Conservation (phyloP, 73 alveolate species). For the Paramecium tetraurelia region DNA sequence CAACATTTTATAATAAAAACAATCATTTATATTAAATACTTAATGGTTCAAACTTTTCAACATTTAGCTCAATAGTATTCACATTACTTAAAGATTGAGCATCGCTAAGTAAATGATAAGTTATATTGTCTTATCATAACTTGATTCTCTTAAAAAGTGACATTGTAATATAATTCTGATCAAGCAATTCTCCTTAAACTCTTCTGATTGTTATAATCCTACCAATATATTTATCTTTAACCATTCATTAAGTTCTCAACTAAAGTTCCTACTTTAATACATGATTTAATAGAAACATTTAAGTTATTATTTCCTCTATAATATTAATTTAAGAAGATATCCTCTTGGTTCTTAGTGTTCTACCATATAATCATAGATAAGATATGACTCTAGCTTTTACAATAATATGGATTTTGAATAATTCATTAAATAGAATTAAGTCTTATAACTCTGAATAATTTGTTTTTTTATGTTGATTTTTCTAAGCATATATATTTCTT, state of each 20-base stretch:
- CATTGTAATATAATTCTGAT: not conserved
- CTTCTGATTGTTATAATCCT: not conserved
- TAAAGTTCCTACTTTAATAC: not conserved
- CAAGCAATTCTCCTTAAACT: not conserved
- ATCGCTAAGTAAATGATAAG: not conserved
- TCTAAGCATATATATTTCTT: not conserved
- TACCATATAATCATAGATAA: not conserved
- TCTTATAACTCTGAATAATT: not conserved
- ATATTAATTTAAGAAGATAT: not conserved
- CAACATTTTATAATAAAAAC: conserved; percentile 8
- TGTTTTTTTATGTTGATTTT: not conserved
- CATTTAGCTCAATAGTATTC: not conserved
- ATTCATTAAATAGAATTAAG: not conserved
- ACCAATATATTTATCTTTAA: not conserved
- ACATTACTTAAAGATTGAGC: not conserved
- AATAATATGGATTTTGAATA: not conserved
- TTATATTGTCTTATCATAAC: not conserved
- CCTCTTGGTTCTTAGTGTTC: not conserved
- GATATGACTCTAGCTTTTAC: not conserved
- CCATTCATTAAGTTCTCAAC: not conserved
- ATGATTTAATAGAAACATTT: not conserved
- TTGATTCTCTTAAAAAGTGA: not conserved
- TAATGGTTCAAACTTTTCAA: not conserved
- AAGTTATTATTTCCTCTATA: not conserved
- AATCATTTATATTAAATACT: not conserved